A percentile compares a stretch with the other conserved stretches of the same genome.
Evolutionary conservation across 1,284 basidiomycete genomes (phyloP).

Genomic region (Marasmius fiardii): DNA sequence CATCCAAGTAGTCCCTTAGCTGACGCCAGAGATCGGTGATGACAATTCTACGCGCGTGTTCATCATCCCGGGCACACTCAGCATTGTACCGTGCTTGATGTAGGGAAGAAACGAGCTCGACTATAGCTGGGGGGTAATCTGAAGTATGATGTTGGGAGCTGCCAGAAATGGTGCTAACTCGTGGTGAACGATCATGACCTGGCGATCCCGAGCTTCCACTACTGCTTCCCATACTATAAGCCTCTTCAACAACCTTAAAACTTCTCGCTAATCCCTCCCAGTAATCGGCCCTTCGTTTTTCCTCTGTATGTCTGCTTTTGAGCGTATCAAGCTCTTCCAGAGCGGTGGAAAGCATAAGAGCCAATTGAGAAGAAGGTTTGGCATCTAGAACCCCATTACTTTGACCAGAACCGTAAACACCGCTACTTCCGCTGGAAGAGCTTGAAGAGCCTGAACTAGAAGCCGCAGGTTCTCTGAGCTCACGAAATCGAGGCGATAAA

Average conservation of each 20-base stretch:
- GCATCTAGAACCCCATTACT: background rate
- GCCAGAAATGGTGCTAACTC: background rate
- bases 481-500: background rate
- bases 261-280: slow-evolving; percentile 10
- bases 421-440: background rate
- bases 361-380: slow-evolving; percentile 7
- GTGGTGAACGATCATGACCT: background rate
- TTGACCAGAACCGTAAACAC: background rate
- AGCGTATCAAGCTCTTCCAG: slow-evolving; percentile 9
- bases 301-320: slow-evolving; percentile 6
- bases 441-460: background rate
- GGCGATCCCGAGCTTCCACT: background rate
- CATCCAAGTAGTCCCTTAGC: slow-evolving; percentile 45
- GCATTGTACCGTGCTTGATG: slow-evolving; percentile 57
- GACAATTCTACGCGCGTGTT: slow-evolving; percentile 45
- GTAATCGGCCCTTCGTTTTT: slow-evolving; percentile 11
- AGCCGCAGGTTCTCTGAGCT: background rate
- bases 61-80: slow-evolving; percentile 55
- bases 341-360: slow-evolving; percentile 10
- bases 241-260: background rate
- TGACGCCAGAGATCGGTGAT: slow-evolving; percentile 52
- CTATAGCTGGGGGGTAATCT: background rate
- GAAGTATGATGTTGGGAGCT: background rate
- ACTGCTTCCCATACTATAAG: background rate
- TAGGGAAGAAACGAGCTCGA: slow-evolving; percentile 23